phyloP scores from a whole-genome alignment of 1,139 yeast species.

The Sugiyamaella neomexicana region DNA sequence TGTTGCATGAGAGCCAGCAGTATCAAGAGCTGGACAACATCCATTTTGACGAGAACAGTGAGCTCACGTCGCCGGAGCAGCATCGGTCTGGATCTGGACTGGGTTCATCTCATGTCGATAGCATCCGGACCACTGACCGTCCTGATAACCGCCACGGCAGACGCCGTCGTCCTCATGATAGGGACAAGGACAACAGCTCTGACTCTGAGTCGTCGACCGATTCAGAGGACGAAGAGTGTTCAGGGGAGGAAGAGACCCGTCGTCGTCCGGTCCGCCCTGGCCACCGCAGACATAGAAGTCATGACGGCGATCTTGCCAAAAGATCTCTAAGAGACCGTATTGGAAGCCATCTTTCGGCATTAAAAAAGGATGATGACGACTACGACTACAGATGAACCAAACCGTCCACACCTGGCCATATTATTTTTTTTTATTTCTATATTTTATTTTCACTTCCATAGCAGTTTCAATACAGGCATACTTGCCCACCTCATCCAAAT shows the following conservation, averaged over 20 bases:
- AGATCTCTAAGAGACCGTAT: slow-evolving; percentile 16
- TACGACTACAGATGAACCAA: background rate
- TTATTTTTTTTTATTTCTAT: background rate
- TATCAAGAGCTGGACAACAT: background rate
- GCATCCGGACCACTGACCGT: slow-evolving; percentile 3
- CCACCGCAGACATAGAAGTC: background rate
- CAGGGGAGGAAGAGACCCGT: slow-evolving; percentile 6
- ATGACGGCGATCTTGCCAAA: slow-evolving; percentile 8
- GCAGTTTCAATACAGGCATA: background rate
- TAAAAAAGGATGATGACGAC: slow-evolving; percentile 8
- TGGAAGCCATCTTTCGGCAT: slow-evolving; percentile 16
- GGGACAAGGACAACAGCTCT: background rate
- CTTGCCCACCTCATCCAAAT: background rate
- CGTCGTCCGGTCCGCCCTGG: background rate
- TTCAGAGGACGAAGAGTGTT: slow-evolving; percentile 2
- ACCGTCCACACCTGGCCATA: background rate
- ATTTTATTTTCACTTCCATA: background rate
- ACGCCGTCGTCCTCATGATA: slow-evolving; percentile 6
- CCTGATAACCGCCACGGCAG: background rate
- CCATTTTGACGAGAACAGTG: background rate
- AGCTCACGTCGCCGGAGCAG: background rate
- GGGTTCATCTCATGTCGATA: slow-evolving; percentile 6
- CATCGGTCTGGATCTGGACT: background rate
- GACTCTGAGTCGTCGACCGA: background rate
- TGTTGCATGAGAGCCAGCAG: background rate